Base-by-base conservation (phyloP, 228 moss, liverwort and hornwort species). In the Sphagnum magellanicum region DNA sequence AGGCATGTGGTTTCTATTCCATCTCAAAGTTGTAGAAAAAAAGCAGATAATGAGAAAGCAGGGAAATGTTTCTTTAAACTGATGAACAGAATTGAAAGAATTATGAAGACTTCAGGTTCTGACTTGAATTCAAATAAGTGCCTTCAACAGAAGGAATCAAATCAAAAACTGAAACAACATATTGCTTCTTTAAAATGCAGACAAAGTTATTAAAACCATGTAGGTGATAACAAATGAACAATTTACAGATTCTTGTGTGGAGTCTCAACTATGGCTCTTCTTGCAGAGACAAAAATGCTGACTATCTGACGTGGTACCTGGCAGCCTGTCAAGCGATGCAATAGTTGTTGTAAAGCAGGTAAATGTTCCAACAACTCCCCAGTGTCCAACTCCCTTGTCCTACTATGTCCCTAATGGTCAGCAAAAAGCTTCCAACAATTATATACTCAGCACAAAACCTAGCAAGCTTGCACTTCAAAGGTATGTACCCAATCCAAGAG, bases 281-380 rank as follows among this genome's bases (percentile, higher is more conserved):
- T 32, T 32, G 3, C 32, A 32, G 32, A 2, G 32, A 32, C 32
- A 32, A 32, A 32, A 32, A 32, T 32, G 32, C 11, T 59, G 59
- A 59, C 11, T 59, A 11, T 15, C 11, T 32, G 32, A 32, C 32
- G 32, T 32, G 32, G 32, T 70, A 94, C 94, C 92, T 98, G 92
- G 78, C 98, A 94, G 63, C 90, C 94, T 88, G 94, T 98, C 6
- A 98, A 90, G 53, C 98, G 89, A 74, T 89, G 76, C 75, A 98
- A 69, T 51, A 98, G 90, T 81, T 92, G 92, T 68, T 98, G 98
- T 79, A 98, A 89, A n/a, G 98, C 94, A 68, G 94, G 98, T 60
- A 98, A 81, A 76, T 94, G 98, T n/a, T 92, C 98, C 78, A 98
- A 79, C 67, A 98, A 77, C 51, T 98, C 98, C 62, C 77, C 61